Evolutionary conservation across 352 stramenopile genomes (phyloP).

Genomic region (Thalassiosira mediterranea): DNA sequence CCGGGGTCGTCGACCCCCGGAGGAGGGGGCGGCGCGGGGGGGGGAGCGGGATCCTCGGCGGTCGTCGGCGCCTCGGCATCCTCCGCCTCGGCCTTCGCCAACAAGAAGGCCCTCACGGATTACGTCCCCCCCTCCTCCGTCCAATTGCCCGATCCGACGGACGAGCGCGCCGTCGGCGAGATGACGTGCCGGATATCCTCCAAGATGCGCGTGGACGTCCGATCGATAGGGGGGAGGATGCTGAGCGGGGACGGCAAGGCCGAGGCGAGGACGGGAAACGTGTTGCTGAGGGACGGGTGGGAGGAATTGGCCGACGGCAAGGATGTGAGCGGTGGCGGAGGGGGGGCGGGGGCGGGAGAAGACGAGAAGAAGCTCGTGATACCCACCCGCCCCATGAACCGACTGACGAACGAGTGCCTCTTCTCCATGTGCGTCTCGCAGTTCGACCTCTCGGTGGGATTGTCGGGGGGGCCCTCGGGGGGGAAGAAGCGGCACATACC

Average conservation of each 20-base stretch:
- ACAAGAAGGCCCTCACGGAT: constrained; percentile 19
- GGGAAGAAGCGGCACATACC: constrained; percentile 54
- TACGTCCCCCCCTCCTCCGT: constrained; percentile 45
- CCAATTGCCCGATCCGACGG: constrained; percentile 37
- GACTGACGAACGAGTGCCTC: constrained; percentile 50
- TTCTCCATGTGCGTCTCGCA: constrained; percentile 52
- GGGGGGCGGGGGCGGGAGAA: not conserved
- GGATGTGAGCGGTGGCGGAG: not conserved
- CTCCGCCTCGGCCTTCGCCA: not conserved
- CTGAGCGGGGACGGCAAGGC: constrained; percentile 42
- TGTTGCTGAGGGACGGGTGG: constrained; percentile 36
- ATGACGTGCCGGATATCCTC: constrained; percentile 50
- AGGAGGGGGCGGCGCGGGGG: too few relatives aligned
- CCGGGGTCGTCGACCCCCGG: not conserved
- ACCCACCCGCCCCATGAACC: constrained; percentile 27
- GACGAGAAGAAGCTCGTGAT: constrained; percentile 3
- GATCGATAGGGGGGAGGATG: constrained; percentile 41
- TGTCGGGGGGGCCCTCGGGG: constrained; percentile 34
- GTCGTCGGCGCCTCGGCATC: not conserved
- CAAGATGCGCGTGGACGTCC: constrained; percentile 34
- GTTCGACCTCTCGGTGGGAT: constrained; percentile 44
- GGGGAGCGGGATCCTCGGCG: too few relatives aligned
- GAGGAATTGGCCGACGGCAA: constrained; percentile 21
- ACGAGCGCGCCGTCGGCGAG: constrained; percentile 44
- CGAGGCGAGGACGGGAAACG: constrained; percentile 39